Evolutionary conservation across 805 yeast genomes (phyloP), one percentile per base, ranked within the genome.

Genomic region (Clavispora carvajalis): DNA sequence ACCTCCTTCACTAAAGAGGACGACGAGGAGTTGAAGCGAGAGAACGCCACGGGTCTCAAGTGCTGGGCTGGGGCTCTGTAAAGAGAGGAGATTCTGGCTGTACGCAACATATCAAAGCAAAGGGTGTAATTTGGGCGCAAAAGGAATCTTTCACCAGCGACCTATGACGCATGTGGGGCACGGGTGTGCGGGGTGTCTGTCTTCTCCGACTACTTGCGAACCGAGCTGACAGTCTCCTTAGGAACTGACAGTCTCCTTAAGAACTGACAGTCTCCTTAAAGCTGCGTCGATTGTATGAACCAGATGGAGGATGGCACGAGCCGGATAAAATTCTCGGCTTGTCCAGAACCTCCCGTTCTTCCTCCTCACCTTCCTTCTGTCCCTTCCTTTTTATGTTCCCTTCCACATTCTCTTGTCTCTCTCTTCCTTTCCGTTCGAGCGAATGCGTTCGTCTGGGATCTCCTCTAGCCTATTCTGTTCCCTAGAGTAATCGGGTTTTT

Each of bases 1-100:
- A 66, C 39, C 41, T 66, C 71, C 22, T 53, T 49, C 18, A 65
- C 60, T 8, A 53, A 55, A 13, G 56, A 43, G 15, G 37, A 17
- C 9, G 37, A 36, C 13, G 47, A 21, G 24, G 52, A 47, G 41
- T 46, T 45, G 45, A 46, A 43, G 10, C 49, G 44, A 26, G 29
- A 31, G 29, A 30, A 31, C 11, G 36, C 13, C 23, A 22, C 33
- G 19, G 28, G 23, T 38, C 40, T 22, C 24, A 38, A 22, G 25
- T 15, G 11, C 35, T 26, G 41, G 7, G 37, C 13, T 16, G 25
- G 22, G 5, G 36, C 36, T 33, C 36, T 33, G 26, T 22, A 22
- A 22, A 28, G 8, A n/a, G 26, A 19, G 19, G 19, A 21, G 34
- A 29, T 40, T 7, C 34, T 24, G 8, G 40, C 37, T 8, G 37